Conservation (phyloP, 2,329 filamentous ascomycete species). For the Aspergillus awamori region DNA sequence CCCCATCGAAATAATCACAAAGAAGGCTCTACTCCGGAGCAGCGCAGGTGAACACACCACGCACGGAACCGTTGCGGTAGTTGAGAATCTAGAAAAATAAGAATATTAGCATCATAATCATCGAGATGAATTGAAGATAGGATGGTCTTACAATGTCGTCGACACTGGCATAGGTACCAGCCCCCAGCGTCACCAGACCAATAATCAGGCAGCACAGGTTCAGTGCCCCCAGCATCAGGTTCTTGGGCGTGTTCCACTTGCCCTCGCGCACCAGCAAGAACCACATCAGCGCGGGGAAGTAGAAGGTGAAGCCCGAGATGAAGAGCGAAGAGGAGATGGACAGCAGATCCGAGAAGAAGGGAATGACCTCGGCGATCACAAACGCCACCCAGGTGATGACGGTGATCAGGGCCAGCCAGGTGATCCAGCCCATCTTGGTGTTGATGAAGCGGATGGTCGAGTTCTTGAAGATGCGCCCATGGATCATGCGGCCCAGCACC, state of each 20-base stretch:
- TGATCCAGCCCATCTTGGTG: constrained; percentile 39
- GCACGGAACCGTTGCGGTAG: neutral
- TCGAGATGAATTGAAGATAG: neutral
- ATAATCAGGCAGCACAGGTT: constrained; percentile 71
- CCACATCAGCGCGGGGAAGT: constrained; percentile 53
- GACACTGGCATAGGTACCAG: constrained; percentile 72
- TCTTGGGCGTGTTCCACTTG: constrained; percentile 40
- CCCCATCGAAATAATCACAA: neutral
- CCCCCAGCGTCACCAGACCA: constrained; percentile 73
- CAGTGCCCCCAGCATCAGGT: constrained; percentile 57
- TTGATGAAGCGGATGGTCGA: constrained; percentile 40
- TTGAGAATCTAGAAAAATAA: neutral
- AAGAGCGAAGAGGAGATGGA: constrained; percentile 65
- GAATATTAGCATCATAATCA: neutral
- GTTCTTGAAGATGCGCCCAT: constrained; percentile 38
- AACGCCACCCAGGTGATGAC: constrained; percentile 77
- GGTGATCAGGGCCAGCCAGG: constrained; percentile 34
- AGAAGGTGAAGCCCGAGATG: constrained; percentile 89
- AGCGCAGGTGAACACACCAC: constrained; percentile 6
- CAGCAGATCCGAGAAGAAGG: constrained; percentile 74
- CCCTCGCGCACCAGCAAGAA: constrained; percentile 35
- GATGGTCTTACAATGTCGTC: constrained; percentile 36
- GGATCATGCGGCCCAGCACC: constrained; percentile 37
- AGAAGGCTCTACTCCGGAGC: neutral
- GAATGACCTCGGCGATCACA: constrained; percentile 81